These are phyloP conservation scores for Handroanthus guayacan DNA, from an alignment of 257 asterid genomes.

Conservation along the genomic window DNA sequence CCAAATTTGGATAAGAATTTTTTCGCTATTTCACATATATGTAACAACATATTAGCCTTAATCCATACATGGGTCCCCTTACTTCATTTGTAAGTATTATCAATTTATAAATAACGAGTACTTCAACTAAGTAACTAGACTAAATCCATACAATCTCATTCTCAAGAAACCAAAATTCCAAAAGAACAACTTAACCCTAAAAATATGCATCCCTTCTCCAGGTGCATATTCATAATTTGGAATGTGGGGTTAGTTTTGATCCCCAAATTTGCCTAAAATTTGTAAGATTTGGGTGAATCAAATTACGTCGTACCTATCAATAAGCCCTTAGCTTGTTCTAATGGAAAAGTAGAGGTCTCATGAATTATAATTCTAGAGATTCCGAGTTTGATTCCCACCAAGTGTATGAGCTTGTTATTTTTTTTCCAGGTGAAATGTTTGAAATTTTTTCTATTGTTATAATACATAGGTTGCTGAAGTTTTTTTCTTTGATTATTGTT, in stretches of 20 bases:
- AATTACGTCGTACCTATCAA: constrained; percentile 21
- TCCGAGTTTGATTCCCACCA: too few species aligned
- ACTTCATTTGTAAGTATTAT: not conserved
- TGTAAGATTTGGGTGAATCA: constrained; percentile 17
- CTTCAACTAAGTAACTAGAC: not conserved
- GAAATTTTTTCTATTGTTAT: too few species aligned
- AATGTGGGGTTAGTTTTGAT: not conserved
- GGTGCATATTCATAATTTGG: not conserved
- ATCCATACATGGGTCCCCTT: not conserved
- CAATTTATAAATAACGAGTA: too few species aligned
- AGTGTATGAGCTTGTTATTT: too few species aligned
- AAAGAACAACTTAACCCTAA: not conserved
- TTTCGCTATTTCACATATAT: not conserved
- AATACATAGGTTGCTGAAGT: too few species aligned
- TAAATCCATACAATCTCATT: not conserved
- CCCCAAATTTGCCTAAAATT: not conserved
- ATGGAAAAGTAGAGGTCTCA: too few species aligned
- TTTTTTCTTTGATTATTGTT: too few species aligned
- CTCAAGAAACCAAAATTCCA: not conserved
- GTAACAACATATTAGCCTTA: not conserved
- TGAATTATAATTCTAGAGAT: too few species aligned
- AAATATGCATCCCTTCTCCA: too few species aligned
- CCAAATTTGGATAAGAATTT: too few species aligned
- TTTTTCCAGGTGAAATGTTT: too few species aligned
- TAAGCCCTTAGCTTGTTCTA: too few species aligned